Conservation (phyloP, 441 rosid genomes). For the Cnidoscolus chayamansa region DNA sequence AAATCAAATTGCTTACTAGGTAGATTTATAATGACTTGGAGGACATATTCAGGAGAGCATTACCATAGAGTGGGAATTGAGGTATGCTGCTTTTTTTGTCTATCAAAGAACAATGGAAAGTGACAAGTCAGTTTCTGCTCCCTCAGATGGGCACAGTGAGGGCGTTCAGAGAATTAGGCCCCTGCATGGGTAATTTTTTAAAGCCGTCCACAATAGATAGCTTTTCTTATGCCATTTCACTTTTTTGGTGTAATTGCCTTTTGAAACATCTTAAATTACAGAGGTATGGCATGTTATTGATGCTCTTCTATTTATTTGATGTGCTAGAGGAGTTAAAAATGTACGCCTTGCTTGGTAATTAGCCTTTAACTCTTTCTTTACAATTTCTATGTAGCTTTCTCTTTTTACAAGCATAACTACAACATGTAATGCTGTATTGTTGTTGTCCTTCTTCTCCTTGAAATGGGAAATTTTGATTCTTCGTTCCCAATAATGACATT, state of each 20-base stretch:
- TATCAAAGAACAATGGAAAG: conserved; percentile 65
- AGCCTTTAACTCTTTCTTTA: neutral
- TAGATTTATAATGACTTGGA: conserved; percentile 57
- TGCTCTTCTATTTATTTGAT: neutral
- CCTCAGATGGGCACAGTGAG: conserved; percentile 52
- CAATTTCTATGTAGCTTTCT: neutral
- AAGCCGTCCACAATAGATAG: neutral
- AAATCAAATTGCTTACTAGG: conserved; percentile 21
- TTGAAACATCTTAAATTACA: neutral
- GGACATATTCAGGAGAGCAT: conserved; percentile 39
- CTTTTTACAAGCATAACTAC: neutral
- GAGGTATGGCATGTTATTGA: too few species aligned
- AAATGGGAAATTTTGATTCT: neutral
- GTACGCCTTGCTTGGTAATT: too few species aligned
- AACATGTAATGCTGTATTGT: too few species aligned
- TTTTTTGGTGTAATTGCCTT: neutral
- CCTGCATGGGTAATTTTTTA: conserved; percentile 59
- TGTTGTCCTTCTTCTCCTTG: neutral
- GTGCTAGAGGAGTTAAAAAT: neutral
- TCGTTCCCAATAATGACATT: neutral
- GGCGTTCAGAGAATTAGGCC: conserved; percentile 49
- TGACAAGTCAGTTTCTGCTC: conserved; percentile 50
- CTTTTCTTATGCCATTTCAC: neutral
- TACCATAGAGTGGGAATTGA: conserved; percentile 52
- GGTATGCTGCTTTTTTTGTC: conserved; percentile 41